Evolutionary conservation across 1,284 basidiomycete genomes (phyloP).

Genomic region (Puccinia horiana): DNA sequence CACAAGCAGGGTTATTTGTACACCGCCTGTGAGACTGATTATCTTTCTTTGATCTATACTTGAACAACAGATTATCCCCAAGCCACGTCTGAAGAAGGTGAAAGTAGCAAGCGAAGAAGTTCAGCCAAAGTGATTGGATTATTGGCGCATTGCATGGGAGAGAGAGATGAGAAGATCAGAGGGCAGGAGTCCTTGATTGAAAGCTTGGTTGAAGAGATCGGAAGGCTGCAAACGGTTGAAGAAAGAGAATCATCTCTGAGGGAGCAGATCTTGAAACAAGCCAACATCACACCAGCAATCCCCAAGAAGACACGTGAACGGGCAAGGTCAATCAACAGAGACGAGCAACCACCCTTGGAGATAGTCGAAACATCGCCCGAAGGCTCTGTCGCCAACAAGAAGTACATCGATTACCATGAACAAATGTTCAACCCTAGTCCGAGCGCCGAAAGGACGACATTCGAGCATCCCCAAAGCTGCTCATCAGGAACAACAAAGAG

Average conservation of each 20-base stretch:
- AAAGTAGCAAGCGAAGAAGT: neutral
- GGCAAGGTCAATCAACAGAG: neutral
- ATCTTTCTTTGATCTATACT: neutral
- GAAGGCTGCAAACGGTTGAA: neutral
- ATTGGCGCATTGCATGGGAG: conserved; percentile 12
- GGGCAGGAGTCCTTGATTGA: conserved; percentile 20
- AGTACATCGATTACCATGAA: conserved; percentile 14
- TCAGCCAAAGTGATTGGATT: conserved; percentile 16
- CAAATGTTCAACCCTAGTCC: conserved; percentile 15
- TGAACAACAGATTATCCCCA: neutral
- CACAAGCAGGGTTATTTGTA: neutral
- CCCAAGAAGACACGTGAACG: neutral
- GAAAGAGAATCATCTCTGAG: neutral
- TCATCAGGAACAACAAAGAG: neutral
- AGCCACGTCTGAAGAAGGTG: neutral
- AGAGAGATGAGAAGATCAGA: conserved; percentile 3
- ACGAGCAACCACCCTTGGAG: neutral
- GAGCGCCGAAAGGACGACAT: neutral
- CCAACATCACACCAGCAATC: neutral
- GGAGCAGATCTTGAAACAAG: neutral
- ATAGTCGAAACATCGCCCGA: neutral
- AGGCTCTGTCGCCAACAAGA: neutral
- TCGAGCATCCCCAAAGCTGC: neutral
- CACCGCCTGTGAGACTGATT: neutral
- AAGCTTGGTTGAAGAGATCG: conserved; percentile 28